phyloP scores from a whole-genome alignment of 768 basidiomycete species.

The Sistotremastrum niveocremeum region DNA sequence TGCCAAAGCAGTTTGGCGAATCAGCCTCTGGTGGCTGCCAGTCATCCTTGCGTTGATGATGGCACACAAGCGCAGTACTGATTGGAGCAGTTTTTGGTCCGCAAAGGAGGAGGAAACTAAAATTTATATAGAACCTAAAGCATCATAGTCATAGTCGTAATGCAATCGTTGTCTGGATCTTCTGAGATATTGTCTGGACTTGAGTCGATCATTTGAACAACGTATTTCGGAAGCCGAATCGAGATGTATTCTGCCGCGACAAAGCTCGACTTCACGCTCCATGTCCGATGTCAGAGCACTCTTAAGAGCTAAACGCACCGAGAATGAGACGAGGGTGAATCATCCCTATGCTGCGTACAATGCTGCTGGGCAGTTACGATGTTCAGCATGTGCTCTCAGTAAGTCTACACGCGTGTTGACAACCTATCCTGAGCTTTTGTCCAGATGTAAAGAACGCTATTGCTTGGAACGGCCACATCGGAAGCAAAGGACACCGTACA shows the following conservation, averaged over 20 bases:
- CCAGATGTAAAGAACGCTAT: slow-evolving; percentile 57
- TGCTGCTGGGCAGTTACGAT: slow-evolving; percentile 52
- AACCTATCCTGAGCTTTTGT: slow-evolving; percentile 1
- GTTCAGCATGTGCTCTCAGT: slow-evolving; percentile 36
- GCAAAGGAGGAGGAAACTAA: not conserved
- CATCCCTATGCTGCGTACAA: slow-evolving; percentile 67
- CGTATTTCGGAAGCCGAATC: no score
- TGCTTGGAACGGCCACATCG: slow-evolving; percentile 81
- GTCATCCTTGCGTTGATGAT: slow-evolving; percentile 86
- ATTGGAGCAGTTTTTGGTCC: slow-evolving; percentile 34
- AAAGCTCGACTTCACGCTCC: not conserved
- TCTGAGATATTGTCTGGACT: no score
- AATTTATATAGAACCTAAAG: no score
- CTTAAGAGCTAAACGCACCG: slow-evolving; percentile 59
- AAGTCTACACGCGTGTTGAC: no score
- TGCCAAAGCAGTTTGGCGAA: slow-evolving; percentile 66
- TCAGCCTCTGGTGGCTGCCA: slow-evolving; percentile 83
- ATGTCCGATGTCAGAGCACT: slow-evolving; percentile 78
- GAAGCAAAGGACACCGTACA: slow-evolving; percentile 64
- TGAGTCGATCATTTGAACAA: no score
- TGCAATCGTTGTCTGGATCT: no score
- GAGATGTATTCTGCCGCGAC: no score
- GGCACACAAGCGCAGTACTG: slow-evolving; percentile 80
- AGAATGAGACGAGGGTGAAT: slow-evolving; percentile 50
- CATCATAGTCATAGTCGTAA: no score